phyloP scores from a whole-genome alignment of 2,329 filamentous ascomycete species.

The Claviceps paspali region DNA sequence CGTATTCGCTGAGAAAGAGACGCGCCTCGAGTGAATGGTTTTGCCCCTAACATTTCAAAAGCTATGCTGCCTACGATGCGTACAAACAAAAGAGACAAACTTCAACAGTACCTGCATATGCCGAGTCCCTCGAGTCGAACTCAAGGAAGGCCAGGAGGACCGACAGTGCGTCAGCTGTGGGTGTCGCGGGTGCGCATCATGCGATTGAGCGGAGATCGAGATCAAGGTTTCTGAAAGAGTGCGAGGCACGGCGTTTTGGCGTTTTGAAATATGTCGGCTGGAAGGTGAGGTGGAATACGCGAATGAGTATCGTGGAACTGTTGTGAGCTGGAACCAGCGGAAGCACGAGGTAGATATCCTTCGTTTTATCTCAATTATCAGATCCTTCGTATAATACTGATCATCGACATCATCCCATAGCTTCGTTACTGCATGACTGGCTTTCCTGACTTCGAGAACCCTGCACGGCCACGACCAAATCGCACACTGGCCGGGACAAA shows the following conservation, averaged over 20 bases:
- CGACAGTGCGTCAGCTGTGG: slow-evolving; percentile 93
- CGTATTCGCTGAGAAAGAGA: neutral
- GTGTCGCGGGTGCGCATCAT: slow-evolving; percentile 78
- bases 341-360: slow-evolving; percentile 22
- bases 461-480: slow-evolving; percentile 44
- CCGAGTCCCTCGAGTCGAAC: slow-evolving; percentile 72
- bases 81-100: slow-evolving; percentile 99
- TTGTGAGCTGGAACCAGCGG: neutral
- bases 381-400: slow-evolving; percentile 19
- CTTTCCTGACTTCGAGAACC: slow-evolving; percentile 33
- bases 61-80: slow-evolving; percentile 88
- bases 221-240: neutral
- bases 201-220: slow-evolving; percentile 40
- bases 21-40: slow-evolving; percentile 4
- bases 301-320: neutral
- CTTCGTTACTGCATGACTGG: slow-evolving; percentile 4
- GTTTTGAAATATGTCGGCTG: slow-evolving; percentile 3
- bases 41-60: slow-evolving; percentile 20
- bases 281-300: neutral
- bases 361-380: slow-evolving; percentile 15
- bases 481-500: slow-evolving; percentile 55
- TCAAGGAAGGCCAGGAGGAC: slow-evolving; percentile 71
- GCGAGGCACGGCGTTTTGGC: slow-evolving; percentile 6
- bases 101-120: slow-evolving; percentile 97
- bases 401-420: slow-evolving; percentile 13